phyloP scores from a whole-genome alignment of 148 eudicot genomes.

The Bassia scoparia region DNA sequence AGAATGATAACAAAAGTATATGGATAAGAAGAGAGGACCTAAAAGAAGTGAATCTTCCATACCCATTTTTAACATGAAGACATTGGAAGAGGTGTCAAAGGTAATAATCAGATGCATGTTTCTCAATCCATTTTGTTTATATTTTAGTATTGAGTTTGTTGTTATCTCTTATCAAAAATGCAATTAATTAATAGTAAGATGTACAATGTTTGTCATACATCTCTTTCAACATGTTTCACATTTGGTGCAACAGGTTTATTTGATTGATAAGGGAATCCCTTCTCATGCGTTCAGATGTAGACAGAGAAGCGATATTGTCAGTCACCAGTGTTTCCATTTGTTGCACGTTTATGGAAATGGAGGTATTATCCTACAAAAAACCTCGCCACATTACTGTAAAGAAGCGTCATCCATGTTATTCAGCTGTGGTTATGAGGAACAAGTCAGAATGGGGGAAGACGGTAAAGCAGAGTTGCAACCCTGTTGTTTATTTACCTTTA shows the following conservation, averaged over 20 bases:
- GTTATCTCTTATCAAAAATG: no score
- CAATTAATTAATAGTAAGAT: neutral
- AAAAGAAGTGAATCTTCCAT: slow-evolving; percentile 87
- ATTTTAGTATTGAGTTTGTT: neutral
- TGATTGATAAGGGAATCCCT: slow-evolving; percentile 88
- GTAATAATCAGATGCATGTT: slow-evolving; percentile 27
- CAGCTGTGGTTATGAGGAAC: slow-evolving; percentile 96
- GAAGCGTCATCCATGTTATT: slow-evolving; percentile 96
- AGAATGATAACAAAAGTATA: slow-evolving; percentile 54
- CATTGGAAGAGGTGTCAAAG: slow-evolving; percentile 88
- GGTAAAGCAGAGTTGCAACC: slow-evolving; percentile 36
- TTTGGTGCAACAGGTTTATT: slow-evolving; percentile 61
- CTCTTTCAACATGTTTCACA: neutral
- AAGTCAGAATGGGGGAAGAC: slow-evolving; percentile 98
- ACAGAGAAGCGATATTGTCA: slow-evolving; percentile 95
- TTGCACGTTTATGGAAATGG: slow-evolving; percentile 93
- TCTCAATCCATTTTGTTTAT: neutral
- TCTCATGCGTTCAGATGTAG: slow-evolving; percentile 91
- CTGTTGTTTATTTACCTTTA: neutral
- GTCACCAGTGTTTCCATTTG: slow-evolving; percentile 92
- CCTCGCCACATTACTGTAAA: slow-evolving; percentile 75
- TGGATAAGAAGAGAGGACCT: slow-evolving; percentile 67
- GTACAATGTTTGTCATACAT: neutral
- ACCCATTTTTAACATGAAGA: slow-evolving; percentile 92
- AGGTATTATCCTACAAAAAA: slow-evolving; percentile 89